Percentiles rank a stretch among this genome's conserved stretches.
Conservation (phyloP, 164 flowering plant species). For the Magnolia changhungtana region DNA sequence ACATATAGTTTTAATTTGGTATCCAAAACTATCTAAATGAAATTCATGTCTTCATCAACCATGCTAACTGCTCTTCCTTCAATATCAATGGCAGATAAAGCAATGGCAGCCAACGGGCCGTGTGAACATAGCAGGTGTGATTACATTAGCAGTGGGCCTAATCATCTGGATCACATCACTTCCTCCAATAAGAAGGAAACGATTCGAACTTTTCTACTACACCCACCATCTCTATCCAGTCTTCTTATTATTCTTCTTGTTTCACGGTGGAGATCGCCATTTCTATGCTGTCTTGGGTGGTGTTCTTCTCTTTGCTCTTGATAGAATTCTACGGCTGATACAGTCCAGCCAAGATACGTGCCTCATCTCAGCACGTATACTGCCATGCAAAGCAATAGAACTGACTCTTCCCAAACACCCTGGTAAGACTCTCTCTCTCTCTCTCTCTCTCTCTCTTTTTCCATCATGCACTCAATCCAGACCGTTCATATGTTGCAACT, state of each 20-base stretch:
- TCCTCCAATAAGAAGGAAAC: slow-evolving; percentile 64
- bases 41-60: not conserved
- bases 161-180: slow-evolving; percentile 83
- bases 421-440: slow-evolving; percentile 27
- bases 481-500: too few relatives aligned
- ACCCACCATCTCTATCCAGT: slow-evolving; percentile 73
- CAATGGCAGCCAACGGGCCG: slow-evolving; percentile 78
- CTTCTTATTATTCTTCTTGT: slow-evolving; percentile 66
- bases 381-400: slow-evolving; percentile 67
- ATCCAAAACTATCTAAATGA: not conserved
- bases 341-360: slow-evolving; percentile 60
- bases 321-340: slow-evolving; percentile 66
- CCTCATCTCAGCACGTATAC: slow-evolving; percentile 57
- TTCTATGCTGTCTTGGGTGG: slow-evolving; percentile 75
- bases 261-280: slow-evolving; percentile 83
- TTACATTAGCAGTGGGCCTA: slow-evolving; percentile 51
- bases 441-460: not conserved
- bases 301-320: slow-evolving; percentile 72
- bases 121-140: slow-evolving; percentile 81
- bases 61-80: not conserved
- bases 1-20: not conserved
- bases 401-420: slow-evolving; percentile 66
- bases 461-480: too few relatives aligned
- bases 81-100: slow-evolving; percentile 41
- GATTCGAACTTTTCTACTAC: slow-evolving; percentile 72